These are phyloP conservation scores for Penicillium sp. DNA, from an alignment of 2,329 filamentous ascomycete species.

Conservation along the genomic window DNA sequence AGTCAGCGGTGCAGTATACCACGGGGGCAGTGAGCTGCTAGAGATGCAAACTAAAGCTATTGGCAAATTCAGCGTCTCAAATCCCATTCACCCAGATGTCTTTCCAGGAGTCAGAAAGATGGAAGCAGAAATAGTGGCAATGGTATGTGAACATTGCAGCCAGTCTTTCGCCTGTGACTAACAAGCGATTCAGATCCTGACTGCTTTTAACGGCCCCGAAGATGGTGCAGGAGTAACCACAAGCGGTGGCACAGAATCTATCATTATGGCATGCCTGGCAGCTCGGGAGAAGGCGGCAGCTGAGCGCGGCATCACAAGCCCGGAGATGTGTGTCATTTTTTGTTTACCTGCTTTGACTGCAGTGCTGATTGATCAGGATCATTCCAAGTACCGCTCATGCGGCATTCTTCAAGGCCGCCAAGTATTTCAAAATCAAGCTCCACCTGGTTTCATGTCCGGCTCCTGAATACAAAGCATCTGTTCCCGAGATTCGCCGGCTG, in stretches of 20 bases:
- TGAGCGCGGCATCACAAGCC: slow-evolving; percentile 85
- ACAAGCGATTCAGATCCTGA: slow-evolving; percentile 54
- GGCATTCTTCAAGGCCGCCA: slow-evolving; percentile 92
- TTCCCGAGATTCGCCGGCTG: slow-evolving; percentile 75
- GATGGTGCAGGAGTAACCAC: slow-evolving; percentile 85
- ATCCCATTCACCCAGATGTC: slow-evolving; percentile 96
- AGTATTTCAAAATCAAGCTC: slow-evolving; percentile 96
- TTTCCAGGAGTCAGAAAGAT: slow-evolving; percentile 98
- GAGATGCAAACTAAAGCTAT: slow-evolving; percentile 89
- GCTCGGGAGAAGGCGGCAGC: slow-evolving; percentile 84
- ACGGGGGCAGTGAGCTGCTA: slow-evolving; percentile 80
- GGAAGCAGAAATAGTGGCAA: slow-evolving; percentile 96
- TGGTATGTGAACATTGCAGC: slow-evolving; percentile 58
- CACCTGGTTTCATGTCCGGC: slow-evolving; percentile 85
- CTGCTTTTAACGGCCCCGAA: slow-evolving; percentile 85
- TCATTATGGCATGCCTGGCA: slow-evolving; percentile 89
- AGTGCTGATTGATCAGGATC: slow-evolving; percentile 60
- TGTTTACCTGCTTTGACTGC: not conserved
- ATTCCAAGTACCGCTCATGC: slow-evolving; percentile 92
- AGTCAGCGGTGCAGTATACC: slow-evolving; percentile 94
- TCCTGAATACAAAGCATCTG: slow-evolving; percentile 79
- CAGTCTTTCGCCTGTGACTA: not conserved
- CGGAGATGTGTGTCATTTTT: slow-evolving; percentile 72
- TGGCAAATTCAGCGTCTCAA: slow-evolving; percentile 89
- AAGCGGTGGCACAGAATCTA: slow-evolving; percentile 91